Conservation (phyloP, 1,284 basidiomycete genomes). For the Clitocybe nebularis region DNA sequence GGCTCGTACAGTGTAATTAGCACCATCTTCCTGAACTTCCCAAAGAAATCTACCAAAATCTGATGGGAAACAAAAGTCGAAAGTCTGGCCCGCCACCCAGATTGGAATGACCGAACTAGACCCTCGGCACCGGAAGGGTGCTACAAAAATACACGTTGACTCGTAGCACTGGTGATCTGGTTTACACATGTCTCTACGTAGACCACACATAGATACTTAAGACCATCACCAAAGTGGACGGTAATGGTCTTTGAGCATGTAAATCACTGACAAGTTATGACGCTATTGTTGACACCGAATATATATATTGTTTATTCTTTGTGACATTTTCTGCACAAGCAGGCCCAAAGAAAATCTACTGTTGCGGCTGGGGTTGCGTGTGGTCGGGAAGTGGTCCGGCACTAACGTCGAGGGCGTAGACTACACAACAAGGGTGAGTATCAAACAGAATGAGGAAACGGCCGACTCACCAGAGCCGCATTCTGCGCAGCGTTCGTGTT, state of each 20-base stretch:
- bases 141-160: too few species aligned
- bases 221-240: too few species aligned
- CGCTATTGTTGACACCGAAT: too few species aligned
- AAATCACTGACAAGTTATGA: too few species aligned
- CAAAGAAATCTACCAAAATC: neutral
- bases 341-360: slow-evolving; percentile 5
- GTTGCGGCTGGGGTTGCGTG: too few species aligned
- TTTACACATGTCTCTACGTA: too few species aligned
- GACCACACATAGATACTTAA: too few species aligned
- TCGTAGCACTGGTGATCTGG: too few species aligned
- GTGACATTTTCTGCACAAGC: slow-evolving; percentile 5
- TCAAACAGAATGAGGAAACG: slow-evolving; percentile 2
- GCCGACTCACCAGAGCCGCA: slow-evolving; percentile 76
- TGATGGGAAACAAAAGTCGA: slow-evolving; percentile 8
- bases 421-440: slow-evolving; percentile 29
- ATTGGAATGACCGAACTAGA: too few species aligned
- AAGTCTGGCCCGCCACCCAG: slow-evolving; percentile 4
- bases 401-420: slow-evolving; percentile 48
- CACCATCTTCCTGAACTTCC: slow-evolving; percentile 7
- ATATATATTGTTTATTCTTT: too few species aligned
- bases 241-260: too few species aligned
- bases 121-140: too few species aligned
- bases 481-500: slow-evolving; percentile 80
- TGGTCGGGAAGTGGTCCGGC: slow-evolving; percentile 8
- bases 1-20: slow-evolving; percentile 8